A percentile compares a stretch with the other conserved stretches of the same genome.
Evolutionary conservation across 768 basidiomycete genomes (phyloP).

Genomic region (Suillus subaureus): DNA sequence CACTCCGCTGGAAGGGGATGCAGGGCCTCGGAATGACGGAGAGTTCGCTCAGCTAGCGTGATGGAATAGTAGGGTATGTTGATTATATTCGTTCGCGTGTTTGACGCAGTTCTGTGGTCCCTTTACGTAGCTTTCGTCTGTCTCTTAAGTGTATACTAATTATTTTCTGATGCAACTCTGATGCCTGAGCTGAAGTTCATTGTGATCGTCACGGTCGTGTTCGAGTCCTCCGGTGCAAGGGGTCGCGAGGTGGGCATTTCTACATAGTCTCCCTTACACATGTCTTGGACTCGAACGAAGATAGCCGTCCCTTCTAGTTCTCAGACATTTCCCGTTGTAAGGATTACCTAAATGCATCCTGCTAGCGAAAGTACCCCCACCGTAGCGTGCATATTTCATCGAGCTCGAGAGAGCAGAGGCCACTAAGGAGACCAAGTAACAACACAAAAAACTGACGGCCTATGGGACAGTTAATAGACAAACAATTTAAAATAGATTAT

Average conservation of each 20-base stretch:
- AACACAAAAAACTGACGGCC: background rate
- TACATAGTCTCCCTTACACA: background rate
- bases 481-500: background rate
- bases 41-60: conserved; percentile 53
- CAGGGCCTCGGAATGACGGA: conserved; percentile 58
- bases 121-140: background rate
- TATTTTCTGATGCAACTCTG: background rate
- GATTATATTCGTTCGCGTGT: conserved; percentile 30
- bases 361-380: background rate
- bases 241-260: background rate
- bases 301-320: background rate
- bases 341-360: background rate
- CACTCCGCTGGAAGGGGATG: conserved; percentile 49
- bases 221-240: background rate
- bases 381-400: background rate
- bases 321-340: background rate
- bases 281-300: background rate
- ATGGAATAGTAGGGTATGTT: conserved; percentile 20
- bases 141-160: conserved; percentile 7
- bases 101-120: background rate
- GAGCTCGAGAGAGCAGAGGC: background rate
- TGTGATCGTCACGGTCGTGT: background rate
- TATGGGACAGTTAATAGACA: background rate
- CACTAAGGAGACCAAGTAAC: background rate
- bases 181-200: background rate